Conservation (phyloP, 345 rosid species). For the Linum tenue region DNA sequence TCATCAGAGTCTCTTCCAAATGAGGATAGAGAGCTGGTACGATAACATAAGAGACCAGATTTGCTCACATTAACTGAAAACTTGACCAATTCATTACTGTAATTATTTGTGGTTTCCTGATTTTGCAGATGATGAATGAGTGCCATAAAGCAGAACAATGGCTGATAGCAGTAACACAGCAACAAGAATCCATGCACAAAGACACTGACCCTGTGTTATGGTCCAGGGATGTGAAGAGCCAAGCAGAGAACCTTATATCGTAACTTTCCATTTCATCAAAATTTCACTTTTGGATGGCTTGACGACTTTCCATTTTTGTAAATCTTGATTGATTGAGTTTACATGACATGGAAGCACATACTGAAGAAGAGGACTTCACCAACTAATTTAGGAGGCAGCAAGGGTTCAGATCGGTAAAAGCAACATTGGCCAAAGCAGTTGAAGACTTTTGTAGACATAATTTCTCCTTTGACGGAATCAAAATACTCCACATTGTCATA, state of each 20-base stretch:
- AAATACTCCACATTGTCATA: neutral
- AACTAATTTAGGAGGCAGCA: constrained; percentile 3
- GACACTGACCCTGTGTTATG: constrained; percentile 43
- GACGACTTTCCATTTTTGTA: neutral
- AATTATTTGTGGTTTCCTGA: constrained; percentile 2
- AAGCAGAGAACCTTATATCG: constrained; percentile 39
- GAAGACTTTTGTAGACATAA: neutral
- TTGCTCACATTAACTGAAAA: constrained; percentile 2
- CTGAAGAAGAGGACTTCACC: constrained; percentile 18
- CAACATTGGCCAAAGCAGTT: neutral
- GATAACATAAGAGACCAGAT: neutral
- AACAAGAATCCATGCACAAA: constrained; percentile 44
- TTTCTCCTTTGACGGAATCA: neutral
- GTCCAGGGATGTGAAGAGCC: constrained; percentile 55
- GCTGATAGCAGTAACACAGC: constrained; percentile 46
- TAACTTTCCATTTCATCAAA: constrained; percentile 14
- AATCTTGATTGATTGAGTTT: constrained; percentile 3
- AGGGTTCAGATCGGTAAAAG: constrained; percentile 2
- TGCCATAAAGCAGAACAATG: constrained; percentile 63
- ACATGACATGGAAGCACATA: constrained; percentile 33
- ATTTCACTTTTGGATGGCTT: neutral
- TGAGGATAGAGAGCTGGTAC: constrained; percentile 42
- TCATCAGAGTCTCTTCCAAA: constrained; percentile 44
- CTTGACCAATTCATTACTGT: neutral
- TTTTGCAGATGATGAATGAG: constrained; percentile 47